Evolutionary conservation across 345 rosid species (phyloP), one percentile per base, ranked within the genome.

Genomic region (Euphorbia lathyris): DNA sequence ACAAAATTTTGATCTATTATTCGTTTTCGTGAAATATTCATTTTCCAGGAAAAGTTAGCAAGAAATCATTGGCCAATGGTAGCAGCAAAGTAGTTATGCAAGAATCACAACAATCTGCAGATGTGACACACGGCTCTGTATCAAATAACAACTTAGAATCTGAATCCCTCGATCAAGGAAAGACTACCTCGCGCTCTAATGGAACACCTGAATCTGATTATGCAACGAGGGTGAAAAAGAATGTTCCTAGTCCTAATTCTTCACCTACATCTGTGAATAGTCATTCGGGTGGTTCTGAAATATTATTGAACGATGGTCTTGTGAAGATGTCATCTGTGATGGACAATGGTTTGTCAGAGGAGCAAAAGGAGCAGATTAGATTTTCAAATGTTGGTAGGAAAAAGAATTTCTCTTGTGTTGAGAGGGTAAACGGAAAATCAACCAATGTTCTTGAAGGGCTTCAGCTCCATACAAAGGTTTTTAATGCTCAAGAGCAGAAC

Each of bases 401-500:
- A 65, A 88, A 80, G 77, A 84, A 86, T 36, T 84, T 88, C 61
- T 73, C 77, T 59, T 77, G 76, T 50, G 65, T 82, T 60, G 93
- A 84, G 72, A 83, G 80, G 67, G 58, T 86, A 23, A 66, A 83
- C n/a, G 90, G 90, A 19, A 84, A 74, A 67, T 9, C 71, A 3
- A 67, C 63, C 61, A 88, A 88, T 48, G 74, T 88, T 30, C 69
- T 88, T 45, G 75, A 75, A 74, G 90, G 93, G 40, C 84, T 88
- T 58, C 87, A 88, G 77, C 84, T 88, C 58, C 80, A 88, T 50
- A 83, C 84, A 10, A 63, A 74, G 59, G 83, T 84, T 38, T 86
- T 88, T 67, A 83, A 76, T 71, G 64, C 86, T 0, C 82, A 78
- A 32, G 93, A 88, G 76, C 93, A 86, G 79, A 88, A 84, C 69